Evolutionary conservation across 352 stramenopile species (phyloP).

Genomic region (Peronosclerospora sorghi): DNA sequence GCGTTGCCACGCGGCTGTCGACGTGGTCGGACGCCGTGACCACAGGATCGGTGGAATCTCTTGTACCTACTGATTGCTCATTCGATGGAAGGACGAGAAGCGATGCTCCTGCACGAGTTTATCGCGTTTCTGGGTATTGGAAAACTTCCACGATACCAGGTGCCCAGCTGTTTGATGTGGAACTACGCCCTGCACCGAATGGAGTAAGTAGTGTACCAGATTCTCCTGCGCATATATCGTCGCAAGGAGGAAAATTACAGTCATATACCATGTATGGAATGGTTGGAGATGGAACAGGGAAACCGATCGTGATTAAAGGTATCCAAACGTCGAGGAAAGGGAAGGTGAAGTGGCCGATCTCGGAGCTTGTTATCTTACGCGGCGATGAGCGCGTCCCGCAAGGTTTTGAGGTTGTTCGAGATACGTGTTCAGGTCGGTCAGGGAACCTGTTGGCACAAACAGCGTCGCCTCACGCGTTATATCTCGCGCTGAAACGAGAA

Average conservation of each 20-base stretch:
- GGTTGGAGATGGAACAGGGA: constrained; percentile 58
- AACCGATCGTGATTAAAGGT: constrained; percentile 38
- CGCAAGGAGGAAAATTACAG: constrained; percentile 5
- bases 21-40: constrained; percentile 33
- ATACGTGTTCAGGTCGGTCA: constrained; percentile 58
- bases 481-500: constrained; percentile 62
- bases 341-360: constrained; percentile 68
- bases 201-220: constrained; percentile 6
- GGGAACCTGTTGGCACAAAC: constrained; percentile 71
- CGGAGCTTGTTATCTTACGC: constrained; percentile 55
- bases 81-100: neutral
- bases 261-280: constrained; percentile 50
- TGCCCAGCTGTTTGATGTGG: constrained; percentile 66
- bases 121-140: constrained; percentile 65
- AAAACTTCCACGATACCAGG: constrained; percentile 55
- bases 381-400: constrained; percentile 67
- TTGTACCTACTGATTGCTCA: constrained; percentile 5
- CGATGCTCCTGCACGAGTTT: constrained; percentile 14
- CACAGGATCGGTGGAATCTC: constrained; percentile 7
- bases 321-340: constrained; percentile 50
- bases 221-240: constrained; percentile 9
- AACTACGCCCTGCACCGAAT: constrained; percentile 34
- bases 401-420: constrained; percentile 47
- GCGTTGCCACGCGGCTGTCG: constrained; percentile 34
- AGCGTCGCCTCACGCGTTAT: constrained; percentile 55